phyloP scores from a whole-genome alignment of 352 stramenopile genomes.

The Pythium volutum region DNA sequence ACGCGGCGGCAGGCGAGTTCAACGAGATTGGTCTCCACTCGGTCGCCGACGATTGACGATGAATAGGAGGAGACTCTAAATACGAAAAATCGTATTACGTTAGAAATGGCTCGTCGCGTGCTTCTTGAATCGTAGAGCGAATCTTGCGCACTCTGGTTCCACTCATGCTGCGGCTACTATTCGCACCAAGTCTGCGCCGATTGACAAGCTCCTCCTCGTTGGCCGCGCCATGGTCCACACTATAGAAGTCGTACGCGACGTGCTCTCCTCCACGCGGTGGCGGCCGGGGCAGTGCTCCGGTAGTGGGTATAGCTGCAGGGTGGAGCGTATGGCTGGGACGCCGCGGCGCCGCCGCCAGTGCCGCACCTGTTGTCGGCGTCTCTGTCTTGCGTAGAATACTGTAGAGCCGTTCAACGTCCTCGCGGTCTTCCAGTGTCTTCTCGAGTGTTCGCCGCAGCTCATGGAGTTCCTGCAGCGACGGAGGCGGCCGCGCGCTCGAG shows the following conservation, averaged over 20 bases:
- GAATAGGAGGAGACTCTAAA: not conserved
- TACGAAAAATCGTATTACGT: constrained; percentile 32
- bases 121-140: constrained; percentile 63
- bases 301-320: not conserved
- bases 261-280: constrained; percentile 2
- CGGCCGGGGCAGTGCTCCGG: not conserved
- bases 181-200: not conserved
- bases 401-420: constrained; percentile 15
- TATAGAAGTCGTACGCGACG: not conserved
- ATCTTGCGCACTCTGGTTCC: constrained; percentile 59
- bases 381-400: constrained; percentile 21
- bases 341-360: not conserved
- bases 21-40: constrained; percentile 66
- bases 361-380: not conserved
- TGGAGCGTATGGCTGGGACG: constrained; percentile 2
- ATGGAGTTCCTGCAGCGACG: constrained; percentile 62
- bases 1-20: constrained; percentile 41
- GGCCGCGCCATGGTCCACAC: not conserved
- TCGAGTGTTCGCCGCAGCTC: constrained; percentile 57
- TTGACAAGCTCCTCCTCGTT: not conserved
- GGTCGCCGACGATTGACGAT: constrained; percentile 24
- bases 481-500: constrained; percentile 29
- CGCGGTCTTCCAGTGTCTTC: constrained; percentile 56
- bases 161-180: not conserved
- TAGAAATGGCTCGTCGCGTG: constrained; percentile 69